Percentiles rank a stretch among this genome's conserved stretches.
phyloP scores from a whole-genome alignment of 73 alveolate genomes.

The Stentor roeselii region DNA sequence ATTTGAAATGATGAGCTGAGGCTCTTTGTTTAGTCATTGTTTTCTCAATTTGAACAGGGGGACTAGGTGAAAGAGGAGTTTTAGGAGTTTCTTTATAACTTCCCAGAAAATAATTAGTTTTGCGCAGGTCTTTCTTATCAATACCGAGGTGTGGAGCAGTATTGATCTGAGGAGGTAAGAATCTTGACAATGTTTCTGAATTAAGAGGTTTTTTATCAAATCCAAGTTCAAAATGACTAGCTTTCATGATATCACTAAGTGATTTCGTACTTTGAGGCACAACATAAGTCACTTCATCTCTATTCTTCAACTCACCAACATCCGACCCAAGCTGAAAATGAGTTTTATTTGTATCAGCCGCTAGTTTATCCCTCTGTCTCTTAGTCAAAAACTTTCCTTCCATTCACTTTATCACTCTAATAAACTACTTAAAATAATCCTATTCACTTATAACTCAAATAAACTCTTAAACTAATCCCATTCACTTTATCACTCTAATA shows the following conservation, averaged over 20 bases:
- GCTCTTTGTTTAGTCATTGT: no score
- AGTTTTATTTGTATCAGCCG: neutral
- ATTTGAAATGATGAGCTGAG: no score
- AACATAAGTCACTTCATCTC: neutral
- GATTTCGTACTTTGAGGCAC: neutral
- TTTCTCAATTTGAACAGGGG: no score
- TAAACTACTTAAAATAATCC: neutral
- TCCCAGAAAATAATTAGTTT: no score
- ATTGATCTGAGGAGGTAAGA: neutral
- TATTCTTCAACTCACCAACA: neutral
- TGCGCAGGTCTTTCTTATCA: no score
- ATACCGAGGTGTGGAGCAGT: no score
- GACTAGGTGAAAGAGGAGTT: no score
- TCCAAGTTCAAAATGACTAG: neutral
- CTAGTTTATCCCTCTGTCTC: neutral
- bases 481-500: neutral
- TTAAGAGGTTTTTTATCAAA: neutral
- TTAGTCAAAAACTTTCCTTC: neutral
- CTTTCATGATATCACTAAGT: neutral
- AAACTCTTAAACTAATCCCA: neutral
- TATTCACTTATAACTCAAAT: neutral
- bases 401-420: neutral
- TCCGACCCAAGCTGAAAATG: neutral
- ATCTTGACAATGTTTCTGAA: neutral
- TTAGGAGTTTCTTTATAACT: no score